Evolutionary conservation across 23 red algal species (phyloP).

Genomic region (Gracilaria gracilis): DNA sequence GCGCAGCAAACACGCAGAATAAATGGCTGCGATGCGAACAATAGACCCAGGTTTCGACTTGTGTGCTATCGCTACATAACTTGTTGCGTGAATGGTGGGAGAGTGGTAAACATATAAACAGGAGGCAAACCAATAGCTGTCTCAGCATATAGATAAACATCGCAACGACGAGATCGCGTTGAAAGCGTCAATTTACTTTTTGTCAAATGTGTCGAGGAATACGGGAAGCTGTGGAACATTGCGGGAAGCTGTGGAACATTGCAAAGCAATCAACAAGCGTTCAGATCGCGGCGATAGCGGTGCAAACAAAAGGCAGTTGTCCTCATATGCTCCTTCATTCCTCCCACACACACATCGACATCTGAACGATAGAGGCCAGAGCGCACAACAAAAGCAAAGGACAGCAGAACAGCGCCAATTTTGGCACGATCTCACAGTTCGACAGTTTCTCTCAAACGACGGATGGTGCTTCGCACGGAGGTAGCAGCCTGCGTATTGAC

Average conservation of each 20-base stretch:
- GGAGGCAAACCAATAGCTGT: background rate
- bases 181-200: constrained; percentile 2
- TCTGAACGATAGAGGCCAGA: background rate
- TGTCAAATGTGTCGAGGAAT: background rate
- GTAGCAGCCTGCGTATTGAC: constrained; percentile 97
- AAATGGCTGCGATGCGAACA: background rate
- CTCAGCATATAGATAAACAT: background rate
- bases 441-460: constrained; percentile 90
- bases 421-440: constrained; percentile 57
- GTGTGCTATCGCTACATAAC: background rate
- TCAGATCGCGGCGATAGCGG: background rate
- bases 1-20: background rate
- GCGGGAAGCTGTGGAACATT: background rate
- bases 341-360: background rate
- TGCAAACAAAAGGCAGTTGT: background rate
- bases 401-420: background rate
- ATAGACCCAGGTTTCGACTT: background rate
- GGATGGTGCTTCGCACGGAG: constrained; percentile 94
- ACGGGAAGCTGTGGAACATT: background rate
- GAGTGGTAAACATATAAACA: background rate
- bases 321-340: background rate
- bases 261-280: background rate
- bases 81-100: background rate
- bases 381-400: background rate
- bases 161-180: background rate